Evolutionary conservation across 768 basidiomycete species (phyloP), one percentile per base, ranked within the genome.

Genomic region (Boletellus ananiceps): DNA sequence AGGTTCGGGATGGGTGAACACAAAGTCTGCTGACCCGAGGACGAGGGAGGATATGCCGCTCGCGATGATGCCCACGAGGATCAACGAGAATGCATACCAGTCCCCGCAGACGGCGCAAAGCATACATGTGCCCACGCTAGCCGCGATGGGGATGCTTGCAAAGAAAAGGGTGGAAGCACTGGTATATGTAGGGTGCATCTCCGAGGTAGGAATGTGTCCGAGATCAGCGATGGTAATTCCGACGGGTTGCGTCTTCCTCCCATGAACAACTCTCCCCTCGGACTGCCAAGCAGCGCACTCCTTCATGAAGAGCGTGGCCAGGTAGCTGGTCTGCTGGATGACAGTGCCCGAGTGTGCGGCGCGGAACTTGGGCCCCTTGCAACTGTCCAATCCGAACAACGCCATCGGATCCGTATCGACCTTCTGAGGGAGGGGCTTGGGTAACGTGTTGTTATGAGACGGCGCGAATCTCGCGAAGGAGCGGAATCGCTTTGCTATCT

Each of bases 261-360:
- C 56, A 0, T 41, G 39, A 0, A 62, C 47, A 4, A 51, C 45
- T 32, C 15, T 54, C 9, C 48, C 55, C 12, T 47, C 52, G 8
- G 47, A 44, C 11, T 41, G 31, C 48, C 54, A 57, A 41, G 49
- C 6, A 2, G 44, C 29, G 14, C 59, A 61, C 39, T 47, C 51
- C 8, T 53, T 47, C 55, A 56, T 41, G n/a, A 32, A 84, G 73
- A 68, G 87, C 81, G 40, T 67, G 73, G 19, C 88, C 82, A 59
- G 77, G 63, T 15, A 80, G 69, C 45, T 77, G 72, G 60, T 79
- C 74, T 33, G 67, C 59, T 16, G 65, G 2, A 69, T 58, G 64
- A 50, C 71, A 74, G 54, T 87, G 63, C 65, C 86, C 74, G 40
- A 91, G 67, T 23, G 82, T 57, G 88, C 83, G 0, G 86, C 81